Conservation (phyloP, 352 stramenopile species). For the Pythium rhizo-oryzae region DNA sequence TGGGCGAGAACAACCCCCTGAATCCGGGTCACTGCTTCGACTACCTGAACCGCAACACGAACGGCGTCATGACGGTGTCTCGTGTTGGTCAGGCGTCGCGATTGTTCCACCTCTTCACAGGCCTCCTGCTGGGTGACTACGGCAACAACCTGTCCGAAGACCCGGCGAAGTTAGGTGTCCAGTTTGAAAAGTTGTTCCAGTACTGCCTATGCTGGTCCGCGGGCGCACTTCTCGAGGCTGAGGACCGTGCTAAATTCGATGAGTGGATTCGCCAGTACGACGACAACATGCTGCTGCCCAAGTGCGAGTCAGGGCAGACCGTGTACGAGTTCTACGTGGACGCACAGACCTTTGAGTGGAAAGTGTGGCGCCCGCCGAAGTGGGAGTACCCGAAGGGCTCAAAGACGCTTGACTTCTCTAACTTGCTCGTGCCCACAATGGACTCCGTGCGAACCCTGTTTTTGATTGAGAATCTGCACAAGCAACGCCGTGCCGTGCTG, state of each 20-base stretch:
- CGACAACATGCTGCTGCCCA: slow-evolving; percentile 90
- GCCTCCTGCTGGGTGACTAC: slow-evolving; percentile 88
- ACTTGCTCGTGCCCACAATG: slow-evolving; percentile 98
- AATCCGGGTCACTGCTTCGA: slow-evolving; percentile 96
- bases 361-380: slow-evolving; percentile 93
- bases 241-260: slow-evolving; percentile 97
- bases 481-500: slow-evolving; percentile 94
- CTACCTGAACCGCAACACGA: slow-evolving; percentile 95
- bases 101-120: slow-evolving; percentile 90
- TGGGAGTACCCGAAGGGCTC: slow-evolving; percentile 96
- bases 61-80: slow-evolving; percentile 94
- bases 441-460: slow-evolving; percentile 97
- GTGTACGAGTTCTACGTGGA: slow-evolving; percentile 96
- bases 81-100: slow-evolving; percentile 87
- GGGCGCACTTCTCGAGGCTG: slow-evolving; percentile 95
- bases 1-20: slow-evolving; percentile 93
- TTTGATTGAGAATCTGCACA: slow-evolving; percentile 91
- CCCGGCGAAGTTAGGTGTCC: slow-evolving; percentile 63
- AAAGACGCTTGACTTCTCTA: slow-evolving; percentile 96
- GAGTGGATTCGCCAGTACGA: slow-evolving; percentile 94
- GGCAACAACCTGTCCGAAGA: slow-evolving; percentile 70
- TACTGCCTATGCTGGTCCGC: slow-evolving; percentile 98
- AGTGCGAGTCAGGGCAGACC: slow-evolving; percentile 87
- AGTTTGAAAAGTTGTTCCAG: slow-evolving; percentile 96
- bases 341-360: slow-evolving; percentile 93